Conservation (phyloP, 257 asterid genomes). For the Ajuga chamaepitys region DNA sequence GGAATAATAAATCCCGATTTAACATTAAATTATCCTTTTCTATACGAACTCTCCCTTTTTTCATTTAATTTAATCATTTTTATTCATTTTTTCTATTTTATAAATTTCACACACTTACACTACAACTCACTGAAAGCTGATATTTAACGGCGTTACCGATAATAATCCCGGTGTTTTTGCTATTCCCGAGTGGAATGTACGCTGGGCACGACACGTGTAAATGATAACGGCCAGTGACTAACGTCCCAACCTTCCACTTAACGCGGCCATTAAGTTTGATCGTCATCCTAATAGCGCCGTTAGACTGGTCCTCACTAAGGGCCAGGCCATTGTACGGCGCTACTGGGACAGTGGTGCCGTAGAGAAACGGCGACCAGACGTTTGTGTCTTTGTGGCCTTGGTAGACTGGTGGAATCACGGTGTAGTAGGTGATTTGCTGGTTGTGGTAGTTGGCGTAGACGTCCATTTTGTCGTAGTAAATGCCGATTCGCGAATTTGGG, state of each 20-base stretch:
- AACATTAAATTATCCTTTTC: not conserved
- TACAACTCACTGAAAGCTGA: constrained; percentile 55
- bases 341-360: constrained; percentile 59
- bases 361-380: constrained; percentile 78
- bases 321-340: constrained; percentile 72
- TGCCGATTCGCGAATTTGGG: constrained; percentile 59
- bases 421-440: constrained; percentile 78
- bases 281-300: constrained; percentile 41
- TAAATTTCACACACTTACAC: constrained; percentile 41
- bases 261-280: constrained; percentile 55
- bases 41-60: not conserved
- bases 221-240: constrained; percentile 52
- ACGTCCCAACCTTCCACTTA: constrained; percentile 66
- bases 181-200: constrained; percentile 42
- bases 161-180: constrained; percentile 25
- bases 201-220: constrained; percentile 65
- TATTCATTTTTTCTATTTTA: not conserved
- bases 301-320: constrained; percentile 41
- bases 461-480: constrained; percentile 53
- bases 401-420: constrained; percentile 58
- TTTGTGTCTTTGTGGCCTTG: constrained; percentile 76
- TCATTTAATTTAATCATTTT: not conserved
- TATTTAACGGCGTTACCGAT: constrained; percentile 58
- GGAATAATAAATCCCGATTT: constrained; percentile 8
- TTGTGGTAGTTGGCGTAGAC: constrained; percentile 49